Evolutionary conservation across 1,284 basidiomycete genomes (phyloP).

Genomic region (Melanopsichium pennsylvanicum): DNA sequence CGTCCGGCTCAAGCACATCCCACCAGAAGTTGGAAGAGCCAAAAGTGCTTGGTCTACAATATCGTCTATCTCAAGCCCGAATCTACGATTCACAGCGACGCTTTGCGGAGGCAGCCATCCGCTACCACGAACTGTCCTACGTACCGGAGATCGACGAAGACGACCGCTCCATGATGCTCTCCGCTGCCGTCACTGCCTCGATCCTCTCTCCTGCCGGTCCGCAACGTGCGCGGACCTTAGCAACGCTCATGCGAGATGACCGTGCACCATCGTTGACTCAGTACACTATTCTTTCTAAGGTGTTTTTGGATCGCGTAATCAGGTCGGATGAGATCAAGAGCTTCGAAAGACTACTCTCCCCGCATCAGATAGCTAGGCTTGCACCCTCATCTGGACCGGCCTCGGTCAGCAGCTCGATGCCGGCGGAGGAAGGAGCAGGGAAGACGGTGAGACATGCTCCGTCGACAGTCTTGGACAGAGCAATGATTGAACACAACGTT

Average conservation of each 20-base stretch:
- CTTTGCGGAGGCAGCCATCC: conserved; percentile 91
- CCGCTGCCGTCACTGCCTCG: conserved; percentile 90
- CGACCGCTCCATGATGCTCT: conserved; percentile 60
- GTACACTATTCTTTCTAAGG: conserved; percentile 90
- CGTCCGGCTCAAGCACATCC: neutral
- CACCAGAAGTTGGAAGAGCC: conserved; percentile 36
- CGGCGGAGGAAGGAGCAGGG: neutral
- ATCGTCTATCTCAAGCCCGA: conserved; percentile 73
- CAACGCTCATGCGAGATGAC: conserved; percentile 91
- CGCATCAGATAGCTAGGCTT: conserved; percentile 91
- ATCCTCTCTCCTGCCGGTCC: conserved; percentile 97
- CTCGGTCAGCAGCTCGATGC: neutral
- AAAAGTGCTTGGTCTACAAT: conserved; percentile 51
- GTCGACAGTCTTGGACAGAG: conserved; percentile 93
- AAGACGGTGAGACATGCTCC: conserved; percentile 71
- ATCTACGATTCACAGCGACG: conserved; percentile 89
- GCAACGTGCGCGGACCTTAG: conserved; percentile 87
- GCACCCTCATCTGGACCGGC: conserved; percentile 64
- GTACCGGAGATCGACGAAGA: conserved; percentile 49
- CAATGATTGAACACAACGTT: conserved; percentile 97
- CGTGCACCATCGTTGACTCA: conserved; percentile 80
- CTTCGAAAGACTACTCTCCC: conserved; percentile 84
- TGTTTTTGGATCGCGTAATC: conserved; percentile 96
- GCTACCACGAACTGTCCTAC: conserved; percentile 83
- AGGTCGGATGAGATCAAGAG: conserved; percentile 85